A percentile compares a stretch with the other conserved stretches of the same genome.
Conservation (phyloP, 208 protist genomes). For the Porcisia hertigi region DNA sequence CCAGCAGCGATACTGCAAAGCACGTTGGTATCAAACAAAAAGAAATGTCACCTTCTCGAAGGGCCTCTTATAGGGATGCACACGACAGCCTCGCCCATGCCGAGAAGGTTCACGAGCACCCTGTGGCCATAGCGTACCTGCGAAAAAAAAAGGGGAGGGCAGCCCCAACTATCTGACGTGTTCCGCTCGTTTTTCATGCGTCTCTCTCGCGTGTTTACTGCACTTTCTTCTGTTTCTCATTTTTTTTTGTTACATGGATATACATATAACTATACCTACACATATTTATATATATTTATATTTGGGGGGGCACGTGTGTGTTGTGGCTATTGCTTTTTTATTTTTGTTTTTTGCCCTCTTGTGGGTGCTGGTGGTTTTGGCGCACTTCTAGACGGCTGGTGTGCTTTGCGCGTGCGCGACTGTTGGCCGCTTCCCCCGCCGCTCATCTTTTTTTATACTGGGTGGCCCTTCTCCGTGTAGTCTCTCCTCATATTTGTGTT, state of each 20-base stretch:
- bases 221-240: no score
- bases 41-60: background rate
- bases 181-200: no score
- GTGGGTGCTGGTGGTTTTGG: background rate
- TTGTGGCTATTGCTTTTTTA: background rate
- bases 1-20: background rate
- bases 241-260: no score
- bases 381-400: background rate
- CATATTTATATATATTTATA: no score
- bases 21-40: no score
- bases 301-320: background rate
- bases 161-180: background rate
- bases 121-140: background rate
- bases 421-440: background rate
- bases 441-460: background rate
- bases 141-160: background rate
- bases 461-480: background rate
- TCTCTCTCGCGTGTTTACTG: no score
- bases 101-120: no score
- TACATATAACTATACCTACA: no score
- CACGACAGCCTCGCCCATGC: background rate
- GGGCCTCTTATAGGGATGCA: background rate
- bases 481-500: background rate
- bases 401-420: background rate
- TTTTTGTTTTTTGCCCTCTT: no score